A percentile compares a stretch with the other conserved stretches of the same genome.
These are phyloP conservation scores for Neonectria magnoliae DNA, from an alignment of 2,329 filamentous ascomycete species.

Conservation along the genomic window DNA sequence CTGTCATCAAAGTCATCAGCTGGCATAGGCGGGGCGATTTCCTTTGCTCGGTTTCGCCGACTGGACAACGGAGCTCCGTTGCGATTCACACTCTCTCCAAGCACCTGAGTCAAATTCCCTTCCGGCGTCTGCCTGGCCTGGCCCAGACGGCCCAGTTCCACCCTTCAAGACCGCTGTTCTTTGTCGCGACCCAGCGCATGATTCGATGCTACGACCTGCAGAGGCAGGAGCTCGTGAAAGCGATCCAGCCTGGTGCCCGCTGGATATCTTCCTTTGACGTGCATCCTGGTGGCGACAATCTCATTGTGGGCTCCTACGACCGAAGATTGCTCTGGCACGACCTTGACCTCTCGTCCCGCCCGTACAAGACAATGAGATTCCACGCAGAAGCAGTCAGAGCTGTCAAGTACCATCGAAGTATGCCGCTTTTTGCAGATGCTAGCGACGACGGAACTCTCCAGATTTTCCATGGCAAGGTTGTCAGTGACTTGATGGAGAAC, in stretches of 20 bases:
- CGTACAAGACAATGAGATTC: slow-evolving; percentile 97
- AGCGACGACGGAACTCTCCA: slow-evolving; percentile 95
- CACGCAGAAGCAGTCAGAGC: slow-evolving; percentile 90
- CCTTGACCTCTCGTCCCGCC: slow-evolving; percentile 86
- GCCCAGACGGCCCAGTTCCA: slow-evolving; percentile 95
- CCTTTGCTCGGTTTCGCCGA: slow-evolving; percentile 89
- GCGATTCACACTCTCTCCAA: slow-evolving; percentile 95
- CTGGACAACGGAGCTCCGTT: slow-evolving; percentile 80
- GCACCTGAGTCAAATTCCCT: slow-evolving; percentile 93
- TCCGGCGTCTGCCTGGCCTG: slow-evolving; percentile 78
- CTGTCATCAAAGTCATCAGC: slow-evolving; percentile 84
- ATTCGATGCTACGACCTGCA: slow-evolving; percentile 95
- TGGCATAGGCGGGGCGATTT: slow-evolving; percentile 97
- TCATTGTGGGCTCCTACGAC: slow-evolving; percentile 95
- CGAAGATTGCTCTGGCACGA: slow-evolving; percentile 96
- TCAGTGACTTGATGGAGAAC: slow-evolving; percentile 94
- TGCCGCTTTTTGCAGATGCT: slow-evolving; percentile 90
- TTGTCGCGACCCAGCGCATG: slow-evolving; percentile 92
- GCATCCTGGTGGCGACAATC: slow-evolving; percentile 91
- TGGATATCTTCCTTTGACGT: slow-evolving; percentile 95
- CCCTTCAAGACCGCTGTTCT: slow-evolving; percentile 90
- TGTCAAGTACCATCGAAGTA: slow-evolving; percentile 85
- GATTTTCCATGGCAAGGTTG: slow-evolving; percentile 96
- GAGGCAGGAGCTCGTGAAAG: slow-evolving; percentile 90
- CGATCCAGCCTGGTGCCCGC: slow-evolving; percentile 89